phyloP scores from a whole-genome alignment of 2,329 filamentous ascomycete species.

The Exophiala dermatitidis region DNA sequence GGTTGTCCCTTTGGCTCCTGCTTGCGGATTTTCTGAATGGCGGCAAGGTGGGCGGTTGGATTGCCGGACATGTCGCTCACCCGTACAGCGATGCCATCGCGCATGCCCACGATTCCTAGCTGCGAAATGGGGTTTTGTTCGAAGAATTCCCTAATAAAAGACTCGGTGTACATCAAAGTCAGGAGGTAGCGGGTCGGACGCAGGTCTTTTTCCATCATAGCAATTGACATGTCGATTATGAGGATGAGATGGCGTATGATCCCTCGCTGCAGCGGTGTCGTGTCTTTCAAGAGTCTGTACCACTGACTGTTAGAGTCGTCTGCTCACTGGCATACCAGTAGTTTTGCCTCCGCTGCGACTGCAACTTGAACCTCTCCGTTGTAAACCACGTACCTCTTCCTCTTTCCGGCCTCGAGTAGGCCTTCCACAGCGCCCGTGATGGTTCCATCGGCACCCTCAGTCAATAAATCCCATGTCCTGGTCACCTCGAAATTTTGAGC shows the following conservation, averaged over 20 bases:
- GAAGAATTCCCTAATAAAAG: conserved; percentile 91
- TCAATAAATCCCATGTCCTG: conserved; percentile 58
- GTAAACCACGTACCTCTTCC: conserved; percentile 50
- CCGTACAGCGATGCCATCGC: conserved; percentile 77
- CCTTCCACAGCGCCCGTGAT: conserved; percentile 66
- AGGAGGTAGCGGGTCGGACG: conserved; percentile 80
- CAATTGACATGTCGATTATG: conserved; percentile 82
- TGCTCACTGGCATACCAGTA: not conserved
- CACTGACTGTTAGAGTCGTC: conserved; percentile 8
- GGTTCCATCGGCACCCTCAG: conserved; percentile 71
- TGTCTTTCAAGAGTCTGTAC: conserved; percentile 75
- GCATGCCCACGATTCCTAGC: conserved; percentile 85
- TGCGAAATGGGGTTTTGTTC: conserved; percentile 98
- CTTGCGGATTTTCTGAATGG: conserved; percentile 59
- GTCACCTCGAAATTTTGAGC: conserved; percentile 43
- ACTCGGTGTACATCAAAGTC: conserved; percentile 70
- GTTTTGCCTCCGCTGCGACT: not conserved
- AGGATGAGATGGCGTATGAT: conserved; percentile 96
- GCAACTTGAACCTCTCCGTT: not conserved
- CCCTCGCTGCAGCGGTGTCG: conserved; percentile 87
- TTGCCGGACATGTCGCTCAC: conserved; percentile 90
- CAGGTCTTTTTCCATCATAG: conserved; percentile 93
- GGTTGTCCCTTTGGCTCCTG: conserved; percentile 55
- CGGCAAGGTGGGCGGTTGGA: conserved; percentile 76
- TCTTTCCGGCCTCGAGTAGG: conserved; percentile 72